Conservation (phyloP, 306 rosid species). For the Gleditsia sinensis region DNA sequence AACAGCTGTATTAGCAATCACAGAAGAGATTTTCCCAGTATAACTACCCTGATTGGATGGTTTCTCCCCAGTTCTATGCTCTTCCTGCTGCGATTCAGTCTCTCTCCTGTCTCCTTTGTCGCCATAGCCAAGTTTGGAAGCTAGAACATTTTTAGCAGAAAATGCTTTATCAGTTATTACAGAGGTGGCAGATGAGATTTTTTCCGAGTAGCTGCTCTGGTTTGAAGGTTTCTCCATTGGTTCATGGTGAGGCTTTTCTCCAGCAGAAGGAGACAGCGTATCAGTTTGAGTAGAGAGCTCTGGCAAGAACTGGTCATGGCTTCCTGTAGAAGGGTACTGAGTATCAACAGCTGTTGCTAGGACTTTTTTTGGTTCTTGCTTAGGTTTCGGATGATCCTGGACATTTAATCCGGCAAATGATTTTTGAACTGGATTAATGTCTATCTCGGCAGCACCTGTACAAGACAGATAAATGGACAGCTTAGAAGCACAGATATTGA, state of each 20-base stretch:
- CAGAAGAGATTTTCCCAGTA: too few relatives aligned
- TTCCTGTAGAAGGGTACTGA: neutral
- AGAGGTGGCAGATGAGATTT: constrained; percentile 24
- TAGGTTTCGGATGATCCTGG: constrained; percentile 28
- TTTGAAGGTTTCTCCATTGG: constrained; percentile 27
- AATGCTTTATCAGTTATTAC: constrained; percentile 31
- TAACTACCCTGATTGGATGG: too few relatives aligned
- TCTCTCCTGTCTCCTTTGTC: constrained; percentile 4
- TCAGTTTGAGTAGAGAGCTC: neutral
- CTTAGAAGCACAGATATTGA: too few relatives aligned
- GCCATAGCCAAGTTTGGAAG: constrained; percentile 44
- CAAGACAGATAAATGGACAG: too few relatives aligned
- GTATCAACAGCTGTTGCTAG: neutral
- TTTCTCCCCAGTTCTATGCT: neutral
- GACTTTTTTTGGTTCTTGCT: neutral
- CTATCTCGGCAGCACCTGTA: constrained; percentile 43
- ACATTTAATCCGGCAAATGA: constrained; percentile 55
- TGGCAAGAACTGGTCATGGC: neutral
- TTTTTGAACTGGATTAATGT: constrained; percentile 29
- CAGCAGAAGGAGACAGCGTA: constrained; percentile 12
- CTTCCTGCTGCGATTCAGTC: neutral
- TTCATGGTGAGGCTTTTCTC: constrained; percentile 16
- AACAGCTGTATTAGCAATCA: constrained; percentile 31
- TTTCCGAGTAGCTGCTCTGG: constrained; percentile 33
- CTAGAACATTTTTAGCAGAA: constrained; percentile 37